phyloP scores from a whole-genome alignment of 176 grass and related monocot species.

The Bolboschoenus planiculmis region DNA sequence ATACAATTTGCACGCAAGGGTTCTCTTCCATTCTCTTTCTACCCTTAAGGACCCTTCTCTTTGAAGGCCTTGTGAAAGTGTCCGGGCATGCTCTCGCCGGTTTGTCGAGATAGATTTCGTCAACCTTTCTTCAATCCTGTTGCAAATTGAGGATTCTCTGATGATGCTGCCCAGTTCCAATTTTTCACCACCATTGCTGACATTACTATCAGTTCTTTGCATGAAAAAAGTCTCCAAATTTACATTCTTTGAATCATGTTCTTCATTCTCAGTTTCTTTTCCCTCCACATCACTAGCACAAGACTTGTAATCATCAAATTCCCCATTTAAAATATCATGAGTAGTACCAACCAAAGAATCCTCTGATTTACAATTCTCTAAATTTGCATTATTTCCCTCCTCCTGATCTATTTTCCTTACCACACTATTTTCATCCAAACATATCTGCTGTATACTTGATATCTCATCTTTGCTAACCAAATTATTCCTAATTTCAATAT shows the following conservation, averaged over 20 bases:
- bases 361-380: neutral
- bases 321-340: neutral
- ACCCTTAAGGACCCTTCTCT: conserved; percentile 43
- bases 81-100: conserved; percentile 29
- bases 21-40: conserved; percentile 87
- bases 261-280: neutral
- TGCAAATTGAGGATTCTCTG: conserved; percentile 13
- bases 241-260: neutral
- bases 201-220: conserved; percentile 2
- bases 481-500: neutral
- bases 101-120: conserved; percentile 39
- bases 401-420: neutral
- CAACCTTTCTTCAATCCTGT: conserved; percentile 17
- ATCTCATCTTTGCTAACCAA: neutral
- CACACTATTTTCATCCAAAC: neutral
- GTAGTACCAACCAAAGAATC: neutral
- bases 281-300: conserved; percentile 19
- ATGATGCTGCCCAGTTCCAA: conserved; percentile 2
- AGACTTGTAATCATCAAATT: conserved; percentile 15
- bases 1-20: conserved; percentile 85
- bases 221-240: neutral
- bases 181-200: neutral
- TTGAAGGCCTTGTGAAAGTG: conserved; percentile 34
- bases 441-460: neutral
- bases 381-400: neutral